Conservation (phyloP, 2,329 filamentous ascomycete genomes). For the Cladosporium sp. region DNA sequence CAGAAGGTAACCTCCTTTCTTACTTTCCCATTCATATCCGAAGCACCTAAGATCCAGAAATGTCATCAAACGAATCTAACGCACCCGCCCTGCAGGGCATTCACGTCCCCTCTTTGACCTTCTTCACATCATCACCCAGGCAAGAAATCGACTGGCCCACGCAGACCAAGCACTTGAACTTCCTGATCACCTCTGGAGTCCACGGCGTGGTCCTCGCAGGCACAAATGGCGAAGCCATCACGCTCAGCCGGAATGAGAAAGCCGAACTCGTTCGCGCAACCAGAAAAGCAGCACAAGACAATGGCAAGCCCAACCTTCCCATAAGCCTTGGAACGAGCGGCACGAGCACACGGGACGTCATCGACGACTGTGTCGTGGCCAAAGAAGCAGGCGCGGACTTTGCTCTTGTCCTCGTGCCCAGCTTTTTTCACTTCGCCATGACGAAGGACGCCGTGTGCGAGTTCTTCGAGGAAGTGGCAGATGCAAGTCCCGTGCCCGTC, state of each 20-base stretch:
- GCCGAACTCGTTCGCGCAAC: constrained; percentile 36
- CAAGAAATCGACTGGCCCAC: constrained; percentile 56
- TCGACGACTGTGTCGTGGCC: constrained; percentile 36
- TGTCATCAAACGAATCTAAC: constrained; percentile 27
- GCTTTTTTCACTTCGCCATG: constrained; percentile 40
- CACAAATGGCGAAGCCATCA: constrained; percentile 44
- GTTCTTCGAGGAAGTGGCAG: constrained; percentile 36
- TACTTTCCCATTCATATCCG: too few species aligned
- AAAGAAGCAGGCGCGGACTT: constrained; percentile 37
- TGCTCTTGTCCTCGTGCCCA: constrained; percentile 37
- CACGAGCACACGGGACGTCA: constrained; percentile 37
- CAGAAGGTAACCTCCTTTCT: too few species aligned
- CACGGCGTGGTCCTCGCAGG: constrained; percentile 47
- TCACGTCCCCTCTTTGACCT: constrained; percentile 55
- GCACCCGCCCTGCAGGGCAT: constrained; percentile 47
- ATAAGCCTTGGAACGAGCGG: constrained; percentile 41
- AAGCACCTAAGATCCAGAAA: constrained; percentile 10
- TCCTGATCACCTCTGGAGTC: constrained; percentile 50
- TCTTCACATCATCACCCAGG: constrained; percentile 44
- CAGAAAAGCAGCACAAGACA: constrained; percentile 34
- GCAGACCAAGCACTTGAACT: constrained; percentile 51
- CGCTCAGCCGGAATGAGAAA: constrained; percentile 39
- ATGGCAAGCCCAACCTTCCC: constrained; percentile 33
- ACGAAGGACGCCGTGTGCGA: constrained; percentile 32
- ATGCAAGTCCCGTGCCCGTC: constrained; percentile 38